These are phyloP conservation scores for Backusella westeae DNA, from an alignment of 192 early-diverging fungal genomes.

Conservation along the genomic window DNA sequence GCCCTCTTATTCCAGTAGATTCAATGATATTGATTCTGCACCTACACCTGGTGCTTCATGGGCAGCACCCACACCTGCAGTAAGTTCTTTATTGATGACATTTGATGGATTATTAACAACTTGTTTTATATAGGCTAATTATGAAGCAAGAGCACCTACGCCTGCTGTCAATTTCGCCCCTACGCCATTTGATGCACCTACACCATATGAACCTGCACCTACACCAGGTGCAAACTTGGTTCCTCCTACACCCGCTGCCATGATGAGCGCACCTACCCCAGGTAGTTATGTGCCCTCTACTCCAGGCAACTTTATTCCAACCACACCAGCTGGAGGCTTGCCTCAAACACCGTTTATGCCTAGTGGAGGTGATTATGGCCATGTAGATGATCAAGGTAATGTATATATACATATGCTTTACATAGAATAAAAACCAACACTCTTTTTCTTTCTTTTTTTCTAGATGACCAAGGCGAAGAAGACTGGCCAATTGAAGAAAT, in stretches of 20 bases:
- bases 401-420: conserved; percentile 29
- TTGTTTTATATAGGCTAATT: conserved; percentile 7
- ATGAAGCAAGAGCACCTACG: conserved; percentile 42
- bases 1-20: conserved; percentile 7
- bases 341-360: conserved; percentile 49
- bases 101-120: not conserved
- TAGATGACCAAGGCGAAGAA: conserved; percentile 30
- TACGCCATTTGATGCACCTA: conserved; percentile 46
- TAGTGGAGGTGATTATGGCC: conserved; percentile 49
- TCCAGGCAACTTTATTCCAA: conserved; percentile 42
- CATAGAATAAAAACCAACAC: not conserved
- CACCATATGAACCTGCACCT: conserved; percentile 49
- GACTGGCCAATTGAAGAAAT: conserved; percentile 57
- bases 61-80: conserved; percentile 26
- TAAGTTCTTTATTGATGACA: not conserved
- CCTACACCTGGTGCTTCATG: conserved; percentile 43
- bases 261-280: conserved; percentile 41
- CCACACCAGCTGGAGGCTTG: conserved; percentile 27
- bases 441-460: not conserved
- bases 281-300: conserved; percentile 40
- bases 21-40: conserved; percentile 42
- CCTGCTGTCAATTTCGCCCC: conserved; percentile 32
- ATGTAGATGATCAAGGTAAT: conserved; percentile 47
- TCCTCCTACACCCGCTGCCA: conserved; percentile 55
- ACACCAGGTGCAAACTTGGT: conserved; percentile 46